Evolutionary conservation across 345 rosid species (phyloP), one percentile per base, ranked within the genome.

Genomic region (Pugionium dolabratum): DNA sequence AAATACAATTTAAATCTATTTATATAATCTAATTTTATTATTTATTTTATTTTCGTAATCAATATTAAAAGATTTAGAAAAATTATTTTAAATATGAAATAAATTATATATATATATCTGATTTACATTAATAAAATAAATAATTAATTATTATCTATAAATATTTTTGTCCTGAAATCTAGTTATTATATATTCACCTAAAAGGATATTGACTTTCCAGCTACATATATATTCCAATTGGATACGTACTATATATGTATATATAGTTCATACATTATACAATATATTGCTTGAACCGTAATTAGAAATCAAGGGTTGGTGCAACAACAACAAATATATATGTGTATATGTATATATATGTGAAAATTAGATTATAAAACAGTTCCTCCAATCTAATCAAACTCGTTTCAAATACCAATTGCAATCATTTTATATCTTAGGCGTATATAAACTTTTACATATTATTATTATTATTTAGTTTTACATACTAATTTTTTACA

Each of bases 241-340:
- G 10, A 52, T 59, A 72, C 67, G 53, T 53, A 36, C 47, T 37
- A 44, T 65, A 59, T 66, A 52, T 66, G 43, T 55, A 55, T 47
- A 53, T 46, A 70, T 52, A 51, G 34, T 51, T 29, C 43, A 54
- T 35, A 50, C 11, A 33, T 29, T 46, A 28, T 72, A 34, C 10
- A 28, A 57, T 58, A 48, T 49, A 59, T 66, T 50, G 54, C 27
- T 61, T 63, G 37, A 73, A 33, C 54, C 72, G 52, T 66, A 53
- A 52, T 37, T 52, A 45, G 57, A 73, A 66, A 73, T 72, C 76
- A 72, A 57, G 55, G 66, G 60, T 72, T 65, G 76, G 71, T 65
- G 71, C 59, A 72, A 58, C 76, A 31, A 64, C 54, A 64, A 65
- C 44, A 40, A 40, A 18, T 18, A 18, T 18, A 18, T 18, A 18